phyloP scores from a whole-genome alignment of 345 rosid genomes.

The Abelmoschus esculentus region DNA sequence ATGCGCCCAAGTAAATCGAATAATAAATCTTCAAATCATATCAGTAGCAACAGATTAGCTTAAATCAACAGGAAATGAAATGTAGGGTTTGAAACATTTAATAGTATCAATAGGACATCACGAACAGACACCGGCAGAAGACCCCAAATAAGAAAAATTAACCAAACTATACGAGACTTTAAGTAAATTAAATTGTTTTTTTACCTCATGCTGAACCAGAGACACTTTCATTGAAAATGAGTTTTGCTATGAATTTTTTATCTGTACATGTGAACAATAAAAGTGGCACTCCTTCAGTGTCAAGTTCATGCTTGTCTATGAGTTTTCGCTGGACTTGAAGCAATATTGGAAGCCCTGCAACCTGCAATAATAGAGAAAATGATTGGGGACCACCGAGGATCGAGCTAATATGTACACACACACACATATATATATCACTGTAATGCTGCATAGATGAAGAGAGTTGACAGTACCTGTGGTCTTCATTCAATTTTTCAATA shows the following conservation, averaged over 20 bases:
- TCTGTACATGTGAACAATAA: background rate
- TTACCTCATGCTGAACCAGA: background rate
- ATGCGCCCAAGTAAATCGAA: background rate
- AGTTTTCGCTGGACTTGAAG: too few relatives aligned
- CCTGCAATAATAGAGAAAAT: conserved; percentile 17
- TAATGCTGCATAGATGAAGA: background rate
- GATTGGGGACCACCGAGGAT: background rate
- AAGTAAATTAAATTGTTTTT: background rate
- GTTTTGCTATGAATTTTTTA: too few relatives aligned
- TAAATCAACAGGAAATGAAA: conserved; percentile 9
- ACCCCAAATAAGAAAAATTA: background rate
- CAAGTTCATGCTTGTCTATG: conserved; percentile 6
- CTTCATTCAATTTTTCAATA: conserved; percentile 16
- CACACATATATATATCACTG: background rate
- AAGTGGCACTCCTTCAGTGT: conserved; percentile 8
- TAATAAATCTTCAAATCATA: background rate
- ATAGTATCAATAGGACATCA: background rate
- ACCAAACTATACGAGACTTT: background rate
- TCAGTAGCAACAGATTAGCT: background rate
- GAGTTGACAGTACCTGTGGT: conserved; percentile 17
- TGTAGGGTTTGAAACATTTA: conserved; percentile 1
- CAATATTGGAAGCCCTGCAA: too few relatives aligned
- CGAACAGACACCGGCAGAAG: conserved; percentile 4
- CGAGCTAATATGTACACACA: background rate
- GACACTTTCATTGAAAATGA: background rate